A percentile compares a stretch with the other conserved stretches of the same genome.
phyloP scores from a whole-genome alignment of 1,284 basidiomycete genomes.

The Schizophyllum commune region DNA sequence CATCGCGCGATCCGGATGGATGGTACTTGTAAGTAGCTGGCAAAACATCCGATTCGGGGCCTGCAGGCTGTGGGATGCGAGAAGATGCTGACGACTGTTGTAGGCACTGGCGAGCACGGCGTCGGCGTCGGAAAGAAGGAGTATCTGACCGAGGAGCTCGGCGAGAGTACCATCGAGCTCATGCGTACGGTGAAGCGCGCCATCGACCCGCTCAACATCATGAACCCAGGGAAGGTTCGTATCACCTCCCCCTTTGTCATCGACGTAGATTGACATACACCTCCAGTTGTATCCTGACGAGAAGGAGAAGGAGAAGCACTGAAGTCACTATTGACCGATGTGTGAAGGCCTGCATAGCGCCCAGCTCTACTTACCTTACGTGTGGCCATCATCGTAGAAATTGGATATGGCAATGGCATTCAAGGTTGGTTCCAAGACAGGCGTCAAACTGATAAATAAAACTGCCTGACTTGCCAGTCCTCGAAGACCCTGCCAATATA shows the following conservation, averaged over 20 bases:
- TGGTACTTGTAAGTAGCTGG: constrained; percentile 51
- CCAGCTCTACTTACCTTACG: too few species aligned
- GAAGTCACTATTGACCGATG: background rate
- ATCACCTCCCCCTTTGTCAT: background rate
- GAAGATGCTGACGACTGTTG: background rate
- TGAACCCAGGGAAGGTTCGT: constrained; percentile 76
- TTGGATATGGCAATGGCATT: too few species aligned
- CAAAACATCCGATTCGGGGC: background rate
- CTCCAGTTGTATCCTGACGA: background rate
- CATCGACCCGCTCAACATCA: constrained; percentile 68
- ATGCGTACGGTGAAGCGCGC: constrained; percentile 75
- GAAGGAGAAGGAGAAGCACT: background rate
- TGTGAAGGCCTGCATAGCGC: too few species aligned
- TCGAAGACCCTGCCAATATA: too few species aligned
- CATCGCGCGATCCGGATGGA: constrained; percentile 61
- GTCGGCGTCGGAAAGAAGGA: constrained; percentile 76
- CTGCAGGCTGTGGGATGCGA: background rate
- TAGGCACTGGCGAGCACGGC: constrained; percentile 47
- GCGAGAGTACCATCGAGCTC: constrained; percentile 66
- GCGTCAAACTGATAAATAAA: too few species aligned
- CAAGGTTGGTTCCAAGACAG: too few species aligned
- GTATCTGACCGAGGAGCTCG: constrained; percentile 69
- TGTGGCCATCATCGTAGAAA: too few species aligned
- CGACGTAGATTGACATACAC: background rate
- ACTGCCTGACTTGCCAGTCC: too few species aligned